Evolutionary conservation across 805 yeast species (phyloP).

Genomic region (Lipomyces oligophaga): DNA sequence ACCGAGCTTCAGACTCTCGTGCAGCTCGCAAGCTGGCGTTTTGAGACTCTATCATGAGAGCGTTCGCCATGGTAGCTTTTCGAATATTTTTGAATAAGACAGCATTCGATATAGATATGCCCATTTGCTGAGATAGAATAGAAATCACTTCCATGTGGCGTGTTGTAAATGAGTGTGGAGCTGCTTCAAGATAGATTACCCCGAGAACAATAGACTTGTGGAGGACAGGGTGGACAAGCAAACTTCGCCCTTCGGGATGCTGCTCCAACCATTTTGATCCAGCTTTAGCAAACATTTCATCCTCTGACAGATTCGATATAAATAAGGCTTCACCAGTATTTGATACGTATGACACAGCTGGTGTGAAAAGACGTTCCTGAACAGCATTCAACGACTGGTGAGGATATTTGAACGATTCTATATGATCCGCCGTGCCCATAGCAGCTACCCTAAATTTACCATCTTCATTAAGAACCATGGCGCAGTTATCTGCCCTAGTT

Average conservation of each 20-base stretch:
- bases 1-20: constrained; percentile 29
- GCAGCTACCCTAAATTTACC: constrained; percentile 23
- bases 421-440: constrained; percentile 16
- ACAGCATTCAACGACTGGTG: constrained; percentile 12
- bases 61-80: constrained; percentile 30
- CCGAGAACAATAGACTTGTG: constrained; percentile 26
- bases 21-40: constrained; percentile 25
- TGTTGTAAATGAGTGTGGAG: constrained; percentile 28
- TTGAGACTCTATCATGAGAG: constrained; percentile 29
- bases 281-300: constrained; percentile 19
- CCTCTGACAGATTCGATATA: constrained; percentile 18
- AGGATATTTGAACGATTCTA: constrained; percentile 13
- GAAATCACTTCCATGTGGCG: constrained; percentile 28
- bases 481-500: constrained; percentile 26
- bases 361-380: constrained; percentile 4
- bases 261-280: constrained; percentile 13
- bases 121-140: constrained; percentile 30
- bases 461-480: constrained; percentile 26
- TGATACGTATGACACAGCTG: constrained; percentile 19
- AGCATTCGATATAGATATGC: constrained; percentile 30
- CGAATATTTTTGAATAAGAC: constrained; percentile 27
- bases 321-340: constrained; percentile 24
- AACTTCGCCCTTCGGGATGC: constrained; percentile 25
- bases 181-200: constrained; percentile 29
- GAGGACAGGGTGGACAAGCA: constrained; percentile 26